Percentiles rank a stretch among this genome's conserved stretches.
Evolutionary conservation across 1,284 basidiomycete species (phyloP).

Genomic region (Pseudozyma pruni): DNA sequence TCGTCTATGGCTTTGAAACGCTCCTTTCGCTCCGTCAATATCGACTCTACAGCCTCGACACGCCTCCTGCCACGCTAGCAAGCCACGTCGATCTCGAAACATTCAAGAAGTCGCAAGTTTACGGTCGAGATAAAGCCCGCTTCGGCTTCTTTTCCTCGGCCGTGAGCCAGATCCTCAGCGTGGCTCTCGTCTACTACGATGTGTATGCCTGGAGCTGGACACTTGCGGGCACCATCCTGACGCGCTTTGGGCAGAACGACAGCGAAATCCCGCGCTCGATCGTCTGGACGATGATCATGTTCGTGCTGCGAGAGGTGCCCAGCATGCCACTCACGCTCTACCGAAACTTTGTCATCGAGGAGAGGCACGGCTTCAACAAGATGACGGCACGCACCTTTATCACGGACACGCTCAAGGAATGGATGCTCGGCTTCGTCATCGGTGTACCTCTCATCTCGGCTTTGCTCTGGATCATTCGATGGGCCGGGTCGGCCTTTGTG

Average conservation of each 20-base stretch:
- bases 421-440: conserved; percentile 78
- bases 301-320: conserved; percentile 70
- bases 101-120: conserved; percentile 88
- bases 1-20: conserved; percentile 82
- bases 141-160: conserved; percentile 80
- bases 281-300: conserved; percentile 72
- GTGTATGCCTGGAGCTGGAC: conserved; percentile 84
- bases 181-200: conserved; percentile 78
- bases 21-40: conserved; percentile 89
- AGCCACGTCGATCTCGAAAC: conserved; percentile 78
- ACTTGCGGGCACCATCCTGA: conserved; percentile 71
- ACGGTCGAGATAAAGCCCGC: conserved; percentile 90
- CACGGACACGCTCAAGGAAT: conserved; percentile 82
- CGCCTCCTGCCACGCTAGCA: conserved; percentile 81
- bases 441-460: conserved; percentile 87
- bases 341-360: conserved; percentile 91
- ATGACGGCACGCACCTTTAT: conserved; percentile 77
- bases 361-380: conserved; percentile 97
- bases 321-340: conserved; percentile 78
- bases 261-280: conserved; percentile 83
- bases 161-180: conserved; percentile 79
- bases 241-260: conserved; percentile 32
- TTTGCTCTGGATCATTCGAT: conserved; percentile 88
- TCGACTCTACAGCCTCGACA: conserved; percentile 79
- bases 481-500: conserved; percentile 76